A percentile compares a stretch with the other conserved stretches of the same genome.
Evolutionary conservation across 495 filamentous ascomycete genomes (phyloP).

Genomic region (Aspergillus haitiensis): DNA sequence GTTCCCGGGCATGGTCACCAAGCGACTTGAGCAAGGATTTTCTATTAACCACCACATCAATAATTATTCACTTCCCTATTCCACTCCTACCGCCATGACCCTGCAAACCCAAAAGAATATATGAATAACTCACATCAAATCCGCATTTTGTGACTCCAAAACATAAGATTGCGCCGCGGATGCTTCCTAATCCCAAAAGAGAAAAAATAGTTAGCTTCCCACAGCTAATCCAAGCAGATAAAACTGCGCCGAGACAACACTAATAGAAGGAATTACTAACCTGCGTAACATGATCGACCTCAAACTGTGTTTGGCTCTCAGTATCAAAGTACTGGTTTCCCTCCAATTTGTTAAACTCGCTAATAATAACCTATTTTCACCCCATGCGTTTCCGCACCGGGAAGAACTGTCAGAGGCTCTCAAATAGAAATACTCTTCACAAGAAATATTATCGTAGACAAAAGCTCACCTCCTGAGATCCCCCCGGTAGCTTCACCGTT

Average conservation of each 20-base stretch:
- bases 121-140: slow-evolving; percentile 65
- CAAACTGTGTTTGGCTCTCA: slow-evolving; percentile 80
- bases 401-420: neutral
- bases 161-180: slow-evolving; percentile 76
- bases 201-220: neutral
- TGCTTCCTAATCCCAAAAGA: slow-evolving; percentile 66
- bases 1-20: slow-evolving; percentile 76
- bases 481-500: slow-evolving; percentile 83
- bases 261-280: slow-evolving; percentile 35
- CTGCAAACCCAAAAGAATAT: neutral
- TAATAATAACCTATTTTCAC: slow-evolving; percentile 70
- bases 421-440: neutral
- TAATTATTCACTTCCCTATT: neutral
- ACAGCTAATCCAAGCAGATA: neutral
- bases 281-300: slow-evolving; percentile 81
- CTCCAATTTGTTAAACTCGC: slow-evolving; percentile 76
- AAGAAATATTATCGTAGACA: neutral
- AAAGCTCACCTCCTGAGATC: slow-evolving; percentile 65
- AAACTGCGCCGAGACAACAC: neutral
- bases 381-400: neutral
- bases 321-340: slow-evolving; percentile 84
- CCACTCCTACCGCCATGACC: too few relatives aligned
- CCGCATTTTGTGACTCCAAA: slow-evolving; percentile 75
- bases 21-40: slow-evolving; percentile 77
- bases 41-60: slow-evolving; percentile 27